These are phyloP conservation scores for Quercus wislizeni DNA, from an alignment of 306 rosid species.

Conservation along the genomic window DNA sequence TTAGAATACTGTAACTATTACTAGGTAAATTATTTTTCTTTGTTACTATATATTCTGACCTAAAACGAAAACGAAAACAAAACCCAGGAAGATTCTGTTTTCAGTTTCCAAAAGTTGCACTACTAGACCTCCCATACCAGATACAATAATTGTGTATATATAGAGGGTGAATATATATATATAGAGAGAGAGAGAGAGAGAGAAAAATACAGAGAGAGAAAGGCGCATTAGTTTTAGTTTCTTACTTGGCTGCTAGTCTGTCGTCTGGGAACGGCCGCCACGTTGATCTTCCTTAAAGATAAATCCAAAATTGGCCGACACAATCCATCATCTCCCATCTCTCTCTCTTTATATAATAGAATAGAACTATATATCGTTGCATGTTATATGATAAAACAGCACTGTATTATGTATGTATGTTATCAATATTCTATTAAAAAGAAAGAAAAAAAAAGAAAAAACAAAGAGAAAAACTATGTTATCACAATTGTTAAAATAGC, in stretches of 20 bases:
- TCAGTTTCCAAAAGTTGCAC: not conserved
- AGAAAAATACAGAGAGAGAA: not conserved
- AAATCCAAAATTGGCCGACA: slow-evolving; percentile 92
- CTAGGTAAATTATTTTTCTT: not conserved
- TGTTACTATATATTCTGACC: too few species aligned
- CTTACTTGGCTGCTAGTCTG: slow-evolving; percentile 85
- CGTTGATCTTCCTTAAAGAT: slow-evolving; percentile 73
- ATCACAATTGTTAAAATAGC: too few species aligned
- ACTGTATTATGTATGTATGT: not conserved
- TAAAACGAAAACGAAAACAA: not conserved
- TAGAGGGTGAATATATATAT: not conserved
- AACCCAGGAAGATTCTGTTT: slow-evolving; percentile 16
- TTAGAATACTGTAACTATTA: not conserved
- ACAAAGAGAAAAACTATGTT: too few species aligned
- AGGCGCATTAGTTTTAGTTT: slow-evolving; percentile 35
- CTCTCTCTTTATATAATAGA: not conserved
- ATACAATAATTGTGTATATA: slow-evolving; percentile 15
- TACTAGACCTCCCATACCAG: not conserved
- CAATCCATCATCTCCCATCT: slow-evolving; percentile 48
- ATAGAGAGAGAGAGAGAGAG: not conserved
- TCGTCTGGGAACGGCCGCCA: slow-evolving; percentile 72
- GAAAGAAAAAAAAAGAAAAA: too few species aligned
- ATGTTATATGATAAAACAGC: not conserved
- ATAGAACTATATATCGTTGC: too few species aligned
- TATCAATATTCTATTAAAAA: too few species aligned